Conservation (phyloP, 768 basidiomycete genomes). For the Amyloporia xantha region DNA sequence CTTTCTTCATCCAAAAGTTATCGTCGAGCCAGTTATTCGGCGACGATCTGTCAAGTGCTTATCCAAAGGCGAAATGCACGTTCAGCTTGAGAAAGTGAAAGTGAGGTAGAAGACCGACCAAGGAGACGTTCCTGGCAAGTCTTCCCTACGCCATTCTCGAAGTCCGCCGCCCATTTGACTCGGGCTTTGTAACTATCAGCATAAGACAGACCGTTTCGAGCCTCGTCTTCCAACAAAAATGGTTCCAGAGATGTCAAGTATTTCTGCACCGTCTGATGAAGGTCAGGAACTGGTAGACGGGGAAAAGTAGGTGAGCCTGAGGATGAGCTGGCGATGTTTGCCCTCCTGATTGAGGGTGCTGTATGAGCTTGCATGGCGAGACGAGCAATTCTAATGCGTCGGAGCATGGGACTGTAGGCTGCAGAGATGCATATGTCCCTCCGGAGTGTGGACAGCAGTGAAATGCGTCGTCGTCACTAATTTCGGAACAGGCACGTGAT, state of each 20-base stretch:
- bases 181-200: conserved; percentile 47
- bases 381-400: background rate
- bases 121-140: conserved; percentile 66
- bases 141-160: conserved; percentile 62
- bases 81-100: conserved; percentile 5
- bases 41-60: conserved; percentile 76
- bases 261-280: conserved; percentile 64
- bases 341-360: background rate
- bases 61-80: background rate
- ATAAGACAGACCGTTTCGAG: conserved; percentile 46
- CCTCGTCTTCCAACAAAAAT: conserved; percentile 69
- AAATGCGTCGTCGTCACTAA: too few relatives aligned
- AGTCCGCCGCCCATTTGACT: conserved; percentile 57
- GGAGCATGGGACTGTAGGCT: too few relatives aligned
- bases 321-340: background rate
- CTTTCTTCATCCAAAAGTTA: conserved; percentile 83
- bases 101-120: conserved; percentile 34
- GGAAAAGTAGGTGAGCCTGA: conserved; percentile 32
- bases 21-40: conserved; percentile 94
- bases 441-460: too few relatives aligned
- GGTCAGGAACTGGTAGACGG: conserved; percentile 77
- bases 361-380: background rate
- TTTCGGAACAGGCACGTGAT: background rate
- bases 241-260: conserved; percentile 80
- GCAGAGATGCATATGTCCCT: too few relatives aligned